These are phyloP conservation scores for Ceratocystis alfenasii DNA, from an alignment of 2,329 filamentous ascomycete genomes.

Conservation along the genomic window DNA sequence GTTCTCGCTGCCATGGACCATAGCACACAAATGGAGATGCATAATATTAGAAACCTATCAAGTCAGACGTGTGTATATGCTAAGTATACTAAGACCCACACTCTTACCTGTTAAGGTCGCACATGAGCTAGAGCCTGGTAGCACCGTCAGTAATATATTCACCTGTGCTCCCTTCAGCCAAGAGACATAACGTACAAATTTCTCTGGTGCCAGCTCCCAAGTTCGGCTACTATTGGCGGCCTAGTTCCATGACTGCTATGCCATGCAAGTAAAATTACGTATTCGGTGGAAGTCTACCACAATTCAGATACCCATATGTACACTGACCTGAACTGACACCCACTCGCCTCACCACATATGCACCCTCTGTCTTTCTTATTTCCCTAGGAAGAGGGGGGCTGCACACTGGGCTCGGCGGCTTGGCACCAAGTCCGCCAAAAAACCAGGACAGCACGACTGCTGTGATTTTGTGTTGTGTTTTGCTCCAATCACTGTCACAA, in stretches of 20 bases:
- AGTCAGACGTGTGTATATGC: neutral
- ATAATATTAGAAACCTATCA: neutral
- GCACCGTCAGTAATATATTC: neutral
- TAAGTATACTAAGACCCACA: neutral
- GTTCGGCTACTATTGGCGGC: neutral
- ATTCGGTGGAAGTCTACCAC: neutral
- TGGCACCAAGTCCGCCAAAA: neutral
- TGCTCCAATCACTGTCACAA: neutral
- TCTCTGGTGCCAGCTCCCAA: neutral
- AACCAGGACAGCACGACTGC: neutral
- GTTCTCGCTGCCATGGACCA: neutral
- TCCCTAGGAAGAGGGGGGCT: no score
- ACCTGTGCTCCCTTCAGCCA: neutral
- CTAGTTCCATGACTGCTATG: neutral
- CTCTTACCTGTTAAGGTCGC: neutral
- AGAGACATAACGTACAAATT: neutral
- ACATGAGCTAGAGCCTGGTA: neutral
- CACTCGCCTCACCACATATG: neutral
- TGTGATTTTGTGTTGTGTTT: neutral
- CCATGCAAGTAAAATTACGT: conserved; percentile 4
- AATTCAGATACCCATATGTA: neutral
- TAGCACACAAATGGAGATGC: neutral
- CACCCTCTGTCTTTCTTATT: no score
- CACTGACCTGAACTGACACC: neutral
- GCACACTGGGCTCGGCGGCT: neutral